These are phyloP conservation scores for Suillus subluteus DNA, from an alignment of 768 basidiomycete genomes.

Conservation along the genomic window DNA sequence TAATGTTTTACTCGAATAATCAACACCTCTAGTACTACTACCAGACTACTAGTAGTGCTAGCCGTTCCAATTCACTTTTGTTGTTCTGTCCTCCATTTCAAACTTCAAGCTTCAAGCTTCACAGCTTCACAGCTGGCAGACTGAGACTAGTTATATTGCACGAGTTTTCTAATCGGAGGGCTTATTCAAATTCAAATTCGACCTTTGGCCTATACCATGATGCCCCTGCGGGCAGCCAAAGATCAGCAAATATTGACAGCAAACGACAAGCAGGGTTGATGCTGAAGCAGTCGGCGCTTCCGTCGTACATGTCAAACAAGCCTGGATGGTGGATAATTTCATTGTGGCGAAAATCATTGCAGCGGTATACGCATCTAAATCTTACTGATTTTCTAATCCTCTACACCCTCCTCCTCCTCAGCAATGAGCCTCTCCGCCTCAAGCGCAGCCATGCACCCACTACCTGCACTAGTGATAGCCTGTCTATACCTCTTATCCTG, in stretches of 20 bases:
- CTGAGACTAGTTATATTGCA: not conserved
- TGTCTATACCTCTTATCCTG: slow-evolving; percentile 97
- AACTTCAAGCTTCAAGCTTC: not conserved
- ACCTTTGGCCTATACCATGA: not conserved
- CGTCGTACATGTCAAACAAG: not conserved
- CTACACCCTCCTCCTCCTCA: slow-evolving; percentile 74
- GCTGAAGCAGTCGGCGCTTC: not conserved
- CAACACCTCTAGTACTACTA: too few relatives aligned
- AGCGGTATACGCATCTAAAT: not conserved
- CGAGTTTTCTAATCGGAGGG: not conserved
- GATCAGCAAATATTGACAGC: not conserved
- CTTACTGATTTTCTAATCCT: slow-evolving; percentile 24
- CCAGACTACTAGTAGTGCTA: too few relatives aligned
- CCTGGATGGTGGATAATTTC: not conserved
- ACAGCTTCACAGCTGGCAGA: not conserved
- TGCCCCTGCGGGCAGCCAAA: not conserved
- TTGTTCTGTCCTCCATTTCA: not conserved
- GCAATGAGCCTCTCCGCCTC: slow-evolving; percentile 92
- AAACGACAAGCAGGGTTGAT: not conserved
- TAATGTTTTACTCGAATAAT: slow-evolving; percentile 26
- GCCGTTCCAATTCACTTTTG: not conserved
- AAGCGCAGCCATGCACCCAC: slow-evolving; percentile 96
- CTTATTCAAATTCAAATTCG: not conserved
- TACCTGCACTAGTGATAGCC: slow-evolving; percentile 92
- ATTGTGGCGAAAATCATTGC: not conserved